Evolutionary conservation across 1,139 yeast genomes (phyloP), one percentile per base, ranked within the genome.

Genomic region (Wickerhamiella pararugosa): DNA sequence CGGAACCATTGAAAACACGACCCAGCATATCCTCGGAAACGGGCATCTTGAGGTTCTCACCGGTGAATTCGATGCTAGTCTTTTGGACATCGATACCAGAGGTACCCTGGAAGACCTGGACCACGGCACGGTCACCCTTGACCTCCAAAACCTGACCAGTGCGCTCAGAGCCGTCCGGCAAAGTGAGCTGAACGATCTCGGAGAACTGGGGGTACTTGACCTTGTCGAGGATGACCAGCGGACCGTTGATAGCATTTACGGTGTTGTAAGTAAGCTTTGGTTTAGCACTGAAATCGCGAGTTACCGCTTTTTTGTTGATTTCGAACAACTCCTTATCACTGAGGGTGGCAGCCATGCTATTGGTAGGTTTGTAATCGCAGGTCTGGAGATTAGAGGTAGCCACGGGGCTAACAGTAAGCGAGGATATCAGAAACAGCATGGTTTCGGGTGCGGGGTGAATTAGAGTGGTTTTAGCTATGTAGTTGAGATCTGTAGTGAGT

Each of bases 101-200:
- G 40, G 98, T 87, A 59, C 98, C 98, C 69, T 90, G 97, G 59
- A 90, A 90, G 44, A 90, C 98, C 72, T 90, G 99, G 43, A 90
- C 99, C 64, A 90, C 78, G 42, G 99, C 99, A 59, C 92, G 80
- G 57, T 82, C 76, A 47, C 98, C 98, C 66, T 93, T 79, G 46
- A 92, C 97, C 68, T 90, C 99, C 58, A 90, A 75, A 35, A 90
- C 98, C 67, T 90, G 98, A 56, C 99, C 99, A 48, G 94, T 94
- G 66, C 98, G 80, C 41, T 69, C 66, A 30, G 90, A 66, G 7
- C 99, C 98, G 61, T 92, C 98, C 37, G 98, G 98, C 49, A 90
- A 71, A 5, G 98, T 90, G 58, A 90, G 71, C 63, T 86, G 83
- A 57, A 90, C 99, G 67, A 90, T 92, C 66, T 90, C 99, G 58